Evolutionary conservation across 1,284 basidiomycete genomes (phyloP).

Genomic region (Heliocybe sulcata): DNA sequence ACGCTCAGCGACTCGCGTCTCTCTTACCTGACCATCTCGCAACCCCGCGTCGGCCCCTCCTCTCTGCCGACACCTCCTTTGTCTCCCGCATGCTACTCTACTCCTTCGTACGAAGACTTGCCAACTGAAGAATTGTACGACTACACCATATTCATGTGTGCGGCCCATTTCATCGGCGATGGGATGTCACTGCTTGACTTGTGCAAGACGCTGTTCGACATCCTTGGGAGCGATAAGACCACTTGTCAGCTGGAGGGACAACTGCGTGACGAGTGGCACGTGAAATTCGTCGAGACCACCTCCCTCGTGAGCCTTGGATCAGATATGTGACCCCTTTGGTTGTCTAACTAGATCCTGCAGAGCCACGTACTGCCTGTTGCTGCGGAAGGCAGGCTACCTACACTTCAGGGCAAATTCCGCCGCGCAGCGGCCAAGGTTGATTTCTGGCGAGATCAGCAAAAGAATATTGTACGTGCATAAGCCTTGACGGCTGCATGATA

Average conservation of each 20-base stretch:
- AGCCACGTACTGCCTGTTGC: slow-evolving; percentile 35
- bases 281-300: background rate
- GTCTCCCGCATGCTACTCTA: background rate
- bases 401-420: slow-evolving; percentile 28
- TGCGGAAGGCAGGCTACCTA: slow-evolving; percentile 47
- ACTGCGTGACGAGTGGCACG: slow-evolving; percentile 25
- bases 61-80: slow-evolving; percentile 17
- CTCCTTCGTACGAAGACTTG: background rate
- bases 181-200: slow-evolving; percentile 73
- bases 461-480: slow-evolving; percentile 39
- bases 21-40: slow-evolving; percentile 64
- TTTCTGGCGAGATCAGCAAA: slow-evolving; percentile 37
- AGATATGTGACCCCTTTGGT: background rate
- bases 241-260: slow-evolving; percentile 32
- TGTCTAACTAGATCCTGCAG: slow-evolving; percentile 12
- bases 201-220: slow-evolving; percentile 63
- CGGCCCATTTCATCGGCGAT: slow-evolving; percentile 71
- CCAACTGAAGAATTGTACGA: slow-evolving; percentile 13
- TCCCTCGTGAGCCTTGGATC: background rate
- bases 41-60: slow-evolving; percentile 18
- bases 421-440: slow-evolving; percentile 44
- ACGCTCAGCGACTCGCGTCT: slow-evolving; percentile 64
- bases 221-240: slow-evolving; percentile 35
- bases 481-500: slow-evolving; percentile 5
- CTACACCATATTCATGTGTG: slow-evolving; percentile 57